These are phyloP conservation scores for Tylopilus plumbeoviolaceoides DNA, from an alignment of 768 basidiomycete genomes.

Conservation along the genomic window DNA sequence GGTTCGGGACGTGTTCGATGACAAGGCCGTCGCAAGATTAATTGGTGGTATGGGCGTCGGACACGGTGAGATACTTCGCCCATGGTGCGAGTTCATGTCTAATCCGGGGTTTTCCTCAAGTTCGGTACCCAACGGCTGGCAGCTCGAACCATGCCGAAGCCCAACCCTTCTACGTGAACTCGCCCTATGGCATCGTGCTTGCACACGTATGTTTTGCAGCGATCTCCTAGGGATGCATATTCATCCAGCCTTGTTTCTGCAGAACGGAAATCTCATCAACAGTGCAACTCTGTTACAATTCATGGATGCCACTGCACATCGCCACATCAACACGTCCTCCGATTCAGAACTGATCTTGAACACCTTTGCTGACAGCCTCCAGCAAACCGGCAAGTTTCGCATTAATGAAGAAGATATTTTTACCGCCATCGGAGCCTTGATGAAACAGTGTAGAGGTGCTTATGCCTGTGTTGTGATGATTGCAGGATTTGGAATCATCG, in stretches of 20 bases:
- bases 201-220: slow-evolving; percentile 69
- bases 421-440: slow-evolving; percentile 85
- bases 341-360: slow-evolving; percentile 97
- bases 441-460: slow-evolving; percentile 84
- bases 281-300: slow-evolving; percentile 80
- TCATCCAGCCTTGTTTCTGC: slow-evolving; percentile 7
- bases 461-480: slow-evolving; percentile 99
- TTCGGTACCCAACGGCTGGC: slow-evolving; percentile 97
- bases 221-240: neutral
- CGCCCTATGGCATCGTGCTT: slow-evolving; percentile 98
- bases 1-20: slow-evolving; percentile 96
- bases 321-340: slow-evolving; percentile 98
- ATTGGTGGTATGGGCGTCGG: slow-evolving; percentile 97
- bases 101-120: slow-evolving; percentile 38
- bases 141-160: slow-evolving; percentile 96
- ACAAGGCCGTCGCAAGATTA: slow-evolving; percentile 66
- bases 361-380: slow-evolving; percentile 95
- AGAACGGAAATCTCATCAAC: slow-evolving; percentile 99
- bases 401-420: slow-evolving; percentile 99
- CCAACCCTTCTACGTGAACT: slow-evolving; percentile 99
- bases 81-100: slow-evolving; percentile 1
- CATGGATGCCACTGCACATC: slow-evolving; percentile 94
- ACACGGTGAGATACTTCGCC: slow-evolving; percentile 60
- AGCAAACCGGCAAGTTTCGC: slow-evolving; percentile 97
- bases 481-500: slow-evolving; percentile 97